A percentile compares a stretch with the other conserved stretches of the same genome.
Conservation (phyloP, 2,329 filamentous ascomycete species). For the Alternaria sp. region DNA sequence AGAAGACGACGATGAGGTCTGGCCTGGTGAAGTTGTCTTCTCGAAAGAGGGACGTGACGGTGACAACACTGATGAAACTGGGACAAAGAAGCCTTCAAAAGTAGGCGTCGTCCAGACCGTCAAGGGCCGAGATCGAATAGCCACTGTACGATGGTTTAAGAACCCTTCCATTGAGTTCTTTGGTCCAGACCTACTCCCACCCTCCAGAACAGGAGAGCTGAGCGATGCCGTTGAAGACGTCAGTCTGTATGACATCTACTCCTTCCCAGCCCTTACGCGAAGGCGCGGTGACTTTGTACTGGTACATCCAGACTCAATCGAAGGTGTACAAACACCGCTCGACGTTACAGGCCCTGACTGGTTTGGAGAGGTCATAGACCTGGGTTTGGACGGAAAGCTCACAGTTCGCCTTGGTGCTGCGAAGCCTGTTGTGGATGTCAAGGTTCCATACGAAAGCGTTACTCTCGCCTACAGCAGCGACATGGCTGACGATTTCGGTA, state of each 20-base stretch:
- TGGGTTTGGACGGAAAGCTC: conserved; percentile 62
- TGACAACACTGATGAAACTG: conserved; percentile 20
- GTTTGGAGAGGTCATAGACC: conserved; percentile 66
- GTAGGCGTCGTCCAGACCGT: conserved; percentile 67
- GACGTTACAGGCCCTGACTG: conserved; percentile 54
- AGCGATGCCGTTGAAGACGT: conserved; percentile 58
- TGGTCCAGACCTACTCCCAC: conserved; percentile 52
- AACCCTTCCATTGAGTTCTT: conserved; percentile 45
- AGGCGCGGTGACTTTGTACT: conserved; percentile 64
- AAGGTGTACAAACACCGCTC: conserved; percentile 20
- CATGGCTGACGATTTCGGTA: conserved; percentile 47
- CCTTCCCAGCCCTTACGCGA: conserved; percentile 59
- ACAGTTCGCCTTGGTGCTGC: conserved; percentile 64
- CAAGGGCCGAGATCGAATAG: conserved; percentile 64
- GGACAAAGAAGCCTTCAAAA: conserved; percentile 56
- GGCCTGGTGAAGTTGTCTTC: conserved; percentile 65
- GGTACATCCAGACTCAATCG: conserved; percentile 49
- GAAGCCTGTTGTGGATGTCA: conserved; percentile 60
- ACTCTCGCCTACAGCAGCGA: conserved; percentile 59
- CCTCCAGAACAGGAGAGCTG: conserved; percentile 56
- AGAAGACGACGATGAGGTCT: conserved; percentile 65
- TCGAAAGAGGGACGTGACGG: conserved; percentile 53
- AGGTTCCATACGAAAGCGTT: conserved; percentile 59
- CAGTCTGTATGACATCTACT: conserved; percentile 66
- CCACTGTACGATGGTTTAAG: conserved; percentile 64